phyloP scores from a whole-genome alignment of 352 stramenopile genomes.

The Pythium volutum region DNA sequence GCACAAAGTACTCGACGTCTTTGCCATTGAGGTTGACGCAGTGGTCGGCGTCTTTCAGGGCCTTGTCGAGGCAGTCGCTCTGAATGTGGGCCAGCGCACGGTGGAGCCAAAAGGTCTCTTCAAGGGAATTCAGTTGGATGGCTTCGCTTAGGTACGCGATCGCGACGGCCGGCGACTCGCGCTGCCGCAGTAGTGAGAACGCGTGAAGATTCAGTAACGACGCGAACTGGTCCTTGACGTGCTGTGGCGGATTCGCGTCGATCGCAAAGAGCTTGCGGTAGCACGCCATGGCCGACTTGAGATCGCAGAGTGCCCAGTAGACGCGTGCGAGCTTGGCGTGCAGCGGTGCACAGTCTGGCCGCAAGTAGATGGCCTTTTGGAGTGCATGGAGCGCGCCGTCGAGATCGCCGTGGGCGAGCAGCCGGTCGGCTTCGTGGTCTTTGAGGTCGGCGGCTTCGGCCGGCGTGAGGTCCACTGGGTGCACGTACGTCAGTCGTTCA shows the following conservation, averaged over 20 bases:
- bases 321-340: slow-evolving; percentile 69
- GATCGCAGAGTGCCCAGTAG: slow-evolving; percentile 70
- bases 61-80: slow-evolving; percentile 58
- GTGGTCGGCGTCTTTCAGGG: slow-evolving; percentile 75
- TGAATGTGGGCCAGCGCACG: slow-evolving; percentile 69
- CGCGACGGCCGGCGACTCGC: slow-evolving; percentile 49
- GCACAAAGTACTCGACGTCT: slow-evolving; percentile 81
- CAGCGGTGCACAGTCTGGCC: slow-evolving; percentile 42
- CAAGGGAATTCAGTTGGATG: slow-evolving; percentile 65
- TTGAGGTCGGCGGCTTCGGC: slow-evolving; percentile 44
- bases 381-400: slow-evolving; percentile 54
- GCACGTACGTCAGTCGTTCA: slow-evolving; percentile 9
- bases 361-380: slow-evolving; percentile 76
- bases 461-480: slow-evolving; percentile 41
- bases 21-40: slow-evolving; percentile 71
- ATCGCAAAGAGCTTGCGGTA: slow-evolving; percentile 74
- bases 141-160: slow-evolving; percentile 74
- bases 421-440: slow-evolving; percentile 44
- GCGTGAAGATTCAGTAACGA: slow-evolving; percentile 66
- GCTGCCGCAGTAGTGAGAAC: slow-evolving; percentile 59
- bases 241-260: slow-evolving; percentile 48
- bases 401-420: slow-evolving; percentile 32
- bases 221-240: slow-evolving; percentile 77
- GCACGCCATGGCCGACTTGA: slow-evolving; percentile 77
- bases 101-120: slow-evolving; percentile 77